A percentile compares a stretch with the other conserved stretches of the same genome.
These are phyloP conservation scores for Cyclostephanos invisitatus DNA, from an alignment of 108 stramenopile species.

Conservation along the genomic window DNA sequence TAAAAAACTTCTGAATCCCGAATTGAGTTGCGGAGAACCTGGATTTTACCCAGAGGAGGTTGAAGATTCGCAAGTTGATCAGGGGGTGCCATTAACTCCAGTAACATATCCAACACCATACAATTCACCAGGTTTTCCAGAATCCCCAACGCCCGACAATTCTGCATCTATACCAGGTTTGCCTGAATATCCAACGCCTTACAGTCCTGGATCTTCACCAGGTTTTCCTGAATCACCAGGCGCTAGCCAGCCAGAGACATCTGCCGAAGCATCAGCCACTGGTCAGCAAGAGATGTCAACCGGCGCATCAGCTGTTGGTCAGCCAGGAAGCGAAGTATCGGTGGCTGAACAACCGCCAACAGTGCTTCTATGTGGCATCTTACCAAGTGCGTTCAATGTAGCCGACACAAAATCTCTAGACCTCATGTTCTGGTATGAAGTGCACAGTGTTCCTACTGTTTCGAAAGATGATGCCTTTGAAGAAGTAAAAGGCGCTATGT, in stretches of 20 bases:
- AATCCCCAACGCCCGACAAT: background rate
- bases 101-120: background rate
- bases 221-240: background rate
- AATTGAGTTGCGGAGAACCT: conserved; percentile 10
- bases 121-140: background rate
- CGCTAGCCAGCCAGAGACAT: background rate
- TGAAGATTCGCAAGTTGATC: background rate
- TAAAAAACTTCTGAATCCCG: conserved; percentile 22
- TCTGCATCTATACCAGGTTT: background rate
- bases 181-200: background rate
- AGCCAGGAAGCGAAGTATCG: background rate
- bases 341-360: background rate
- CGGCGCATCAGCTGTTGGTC: background rate
- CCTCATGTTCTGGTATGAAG: conserved; percentile 35
- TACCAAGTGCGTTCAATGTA: conserved; percentile 8
- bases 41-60: conserved; percentile 7
- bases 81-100: background rate
- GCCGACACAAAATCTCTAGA: conserved; percentile 17
- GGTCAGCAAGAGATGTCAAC: background rate
- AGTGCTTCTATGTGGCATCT: conserved; percentile 4
- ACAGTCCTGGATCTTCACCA: background rate
- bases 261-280: background rate
- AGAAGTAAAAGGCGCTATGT: conserved; percentile 29
- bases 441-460: conserved; percentile 26
- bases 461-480: conserved; percentile 15